These are phyloP conservation scores for Spinellus fusiger DNA, from an alignment of 192 early-diverging fungal genomes.

Conservation along the genomic window DNA sequence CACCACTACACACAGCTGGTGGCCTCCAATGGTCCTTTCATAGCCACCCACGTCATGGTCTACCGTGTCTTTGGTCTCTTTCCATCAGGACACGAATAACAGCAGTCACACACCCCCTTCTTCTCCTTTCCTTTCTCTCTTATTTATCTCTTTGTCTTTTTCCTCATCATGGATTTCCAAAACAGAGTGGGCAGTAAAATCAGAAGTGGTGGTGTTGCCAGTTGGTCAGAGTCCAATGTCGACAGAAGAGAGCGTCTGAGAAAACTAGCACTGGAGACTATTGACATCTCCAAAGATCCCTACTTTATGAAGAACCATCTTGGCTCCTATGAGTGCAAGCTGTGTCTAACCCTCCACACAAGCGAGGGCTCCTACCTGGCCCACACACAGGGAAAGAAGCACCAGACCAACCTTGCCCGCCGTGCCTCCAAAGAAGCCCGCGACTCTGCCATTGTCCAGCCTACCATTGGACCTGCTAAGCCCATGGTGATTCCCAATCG, in stretches of 20 bases:
- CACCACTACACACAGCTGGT: not conserved
- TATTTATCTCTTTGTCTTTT: not conserved
- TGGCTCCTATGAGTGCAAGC: slow-evolving; percentile 77
- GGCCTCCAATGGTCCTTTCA: not conserved
- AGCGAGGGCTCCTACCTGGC: slow-evolving; percentile 95
- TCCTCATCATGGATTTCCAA: slow-evolving; percentile 58
- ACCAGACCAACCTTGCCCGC: slow-evolving; percentile 88
- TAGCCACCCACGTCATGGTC: not conserved
- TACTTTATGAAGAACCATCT: slow-evolving; percentile 96
- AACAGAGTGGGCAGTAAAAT: slow-evolving; percentile 91
- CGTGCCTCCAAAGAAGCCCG: slow-evolving; percentile 82
- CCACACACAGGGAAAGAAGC: slow-evolving; percentile 98
- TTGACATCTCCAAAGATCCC: slow-evolving; percentile 93
- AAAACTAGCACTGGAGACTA: slow-evolving; percentile 91
- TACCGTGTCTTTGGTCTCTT: not conserved
- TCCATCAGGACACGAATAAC: too few species aligned
- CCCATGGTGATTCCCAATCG: slow-evolving; percentile 51
- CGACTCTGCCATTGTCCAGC: slow-evolving; percentile 45
- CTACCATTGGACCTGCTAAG: slow-evolving; percentile 35
- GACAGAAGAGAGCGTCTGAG: slow-evolving; percentile 92
- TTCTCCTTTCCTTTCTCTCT: not conserved
- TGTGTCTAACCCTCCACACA: slow-evolving; percentile 79
- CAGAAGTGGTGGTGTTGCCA: slow-evolving; percentile 82
- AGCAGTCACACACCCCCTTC: too few species aligned
- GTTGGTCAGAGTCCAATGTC: slow-evolving; percentile 79